Evolutionary conservation across 305 asterid genomes (phyloP).

Genomic region (Rubia occidens): DNA sequence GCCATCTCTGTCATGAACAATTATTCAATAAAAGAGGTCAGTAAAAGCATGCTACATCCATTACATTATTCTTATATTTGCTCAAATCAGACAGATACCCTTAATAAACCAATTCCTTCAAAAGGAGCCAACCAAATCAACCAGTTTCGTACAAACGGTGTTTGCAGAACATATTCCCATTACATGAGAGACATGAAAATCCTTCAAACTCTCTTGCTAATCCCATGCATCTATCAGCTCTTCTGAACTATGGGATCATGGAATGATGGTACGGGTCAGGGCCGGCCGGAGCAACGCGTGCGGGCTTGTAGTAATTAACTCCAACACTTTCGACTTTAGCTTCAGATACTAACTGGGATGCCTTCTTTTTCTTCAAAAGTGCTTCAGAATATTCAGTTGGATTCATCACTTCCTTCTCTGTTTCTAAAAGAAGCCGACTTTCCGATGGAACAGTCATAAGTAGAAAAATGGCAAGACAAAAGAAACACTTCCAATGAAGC

Average conservation of each 20-base stretch:
- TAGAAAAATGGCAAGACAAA: conserved; percentile 24
- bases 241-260: neutral
- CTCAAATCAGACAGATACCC: neutral
- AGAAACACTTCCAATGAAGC: conserved; percentile 19
- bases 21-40: neutral
- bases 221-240: neutral
- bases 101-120: neutral
- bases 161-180: too few relatives aligned
- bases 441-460: conserved; percentile 10
- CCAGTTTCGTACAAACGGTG: too few relatives aligned
- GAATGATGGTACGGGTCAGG: conserved; percentile 44
- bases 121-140: neutral
- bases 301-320: conserved; percentile 20
- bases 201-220: neutral
- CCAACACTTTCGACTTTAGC: neutral
- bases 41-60: neutral
- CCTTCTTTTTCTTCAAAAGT: conserved; percentile 18
- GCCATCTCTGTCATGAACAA: conserved; percentile 2
- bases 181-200: neutral
- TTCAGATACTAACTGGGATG: neutral
- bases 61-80: neutral
- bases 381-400: conserved; percentile 20
- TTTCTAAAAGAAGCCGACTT: conserved; percentile 13
- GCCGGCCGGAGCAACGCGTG: conserved; percentile 34
- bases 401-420: conserved; percentile 1